These are phyloP conservation scores for Erucastrum elatum DNA, from an alignment of 345 rosid genomes.

Conservation along the genomic window DNA sequence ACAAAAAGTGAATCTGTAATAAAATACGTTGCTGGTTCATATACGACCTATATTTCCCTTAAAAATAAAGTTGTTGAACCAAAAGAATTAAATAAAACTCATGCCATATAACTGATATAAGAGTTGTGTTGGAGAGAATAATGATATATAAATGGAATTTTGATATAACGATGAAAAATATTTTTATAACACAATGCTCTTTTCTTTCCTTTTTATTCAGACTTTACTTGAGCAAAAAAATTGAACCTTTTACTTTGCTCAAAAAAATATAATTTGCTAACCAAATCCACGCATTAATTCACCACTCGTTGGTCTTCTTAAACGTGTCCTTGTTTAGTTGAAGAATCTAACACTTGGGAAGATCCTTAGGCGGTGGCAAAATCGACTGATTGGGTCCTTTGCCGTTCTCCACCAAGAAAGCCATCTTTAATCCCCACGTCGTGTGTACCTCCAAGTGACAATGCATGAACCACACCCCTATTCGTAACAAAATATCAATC, in stretches of 20 bases:
- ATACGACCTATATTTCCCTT: not conserved
- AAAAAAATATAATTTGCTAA: slow-evolving; percentile 11
- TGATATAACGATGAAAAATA: slow-evolving; percentile 9
- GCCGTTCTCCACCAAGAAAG: slow-evolving; percentile 91
- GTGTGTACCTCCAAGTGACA: slow-evolving; percentile 98
- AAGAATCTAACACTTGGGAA: slow-evolving; percentile 68
- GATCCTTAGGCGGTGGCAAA: slow-evolving; percentile 88
- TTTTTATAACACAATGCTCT: slow-evolving; percentile 10
- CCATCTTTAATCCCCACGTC: slow-evolving; percentile 99
- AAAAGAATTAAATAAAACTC: not conserved
- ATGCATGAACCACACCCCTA: slow-evolving; percentile 98
- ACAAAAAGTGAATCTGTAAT: slow-evolving; percentile 13
- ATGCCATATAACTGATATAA: slow-evolving; percentile 14
- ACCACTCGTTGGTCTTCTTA: slow-evolving; percentile 15
- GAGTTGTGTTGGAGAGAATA: slow-evolving; percentile 17
- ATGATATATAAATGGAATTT: slow-evolving; percentile 6
- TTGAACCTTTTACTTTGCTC: slow-evolving; percentile 26
- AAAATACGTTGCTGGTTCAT: slow-evolving; percentile 10
- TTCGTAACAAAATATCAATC: not conserved
- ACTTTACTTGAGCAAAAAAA: slow-evolving; percentile 31
- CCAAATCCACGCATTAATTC: slow-evolving; percentile 29
- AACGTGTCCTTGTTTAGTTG: slow-evolving; percentile 28
- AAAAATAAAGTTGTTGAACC: not conserved
- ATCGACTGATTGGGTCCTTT: slow-evolving; percentile 82
- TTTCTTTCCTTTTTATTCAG: slow-evolving; percentile 23